Conservation (phyloP, 768 basidiomycete species). For the Ramaria sp. region DNA sequence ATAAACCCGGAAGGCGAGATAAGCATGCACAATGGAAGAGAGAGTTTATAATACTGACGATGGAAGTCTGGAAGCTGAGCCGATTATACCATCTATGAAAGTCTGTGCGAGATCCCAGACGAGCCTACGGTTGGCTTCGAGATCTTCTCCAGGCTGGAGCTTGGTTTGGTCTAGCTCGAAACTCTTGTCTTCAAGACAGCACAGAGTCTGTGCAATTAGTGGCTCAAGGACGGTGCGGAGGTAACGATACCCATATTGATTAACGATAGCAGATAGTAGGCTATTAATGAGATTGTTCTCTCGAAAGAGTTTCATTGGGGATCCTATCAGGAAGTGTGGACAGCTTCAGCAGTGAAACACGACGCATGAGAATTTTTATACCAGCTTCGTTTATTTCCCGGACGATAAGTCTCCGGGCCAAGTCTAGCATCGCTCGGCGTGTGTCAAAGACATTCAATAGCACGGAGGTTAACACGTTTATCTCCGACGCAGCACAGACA, state of each 20-base stretch:
- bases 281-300: constrained; percentile 81
- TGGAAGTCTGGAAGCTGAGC: constrained; percentile 60
- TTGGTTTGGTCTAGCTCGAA: constrained; percentile 64
- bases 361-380: constrained; percentile 20
- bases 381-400: constrained; percentile 72
- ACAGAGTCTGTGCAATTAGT: constrained; percentile 57
- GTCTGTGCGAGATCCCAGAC: constrained; percentile 63
- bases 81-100: constrained; percentile 63
- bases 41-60: constrained; percentile 39
- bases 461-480: constrained; percentile 68
- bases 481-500: constrained; percentile 65
- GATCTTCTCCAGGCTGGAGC: constrained; percentile 40
- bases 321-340: constrained; percentile 34
- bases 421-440: constrained; percentile 51
- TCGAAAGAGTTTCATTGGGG: constrained; percentile 71
- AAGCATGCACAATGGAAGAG: constrained; percentile 3
- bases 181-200: constrained; percentile 53
- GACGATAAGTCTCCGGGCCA: constrained; percentile 79
- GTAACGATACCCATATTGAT: constrained; percentile 83
- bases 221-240: constrained; percentile 68
- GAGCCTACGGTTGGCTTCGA: constrained; percentile 50
- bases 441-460: constrained; percentile 81
- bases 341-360: neutral
- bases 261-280: constrained; percentile 76
- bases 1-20: constrained; percentile 4